These are phyloP conservation scores for Pythium aphanidermatum DNA, from an alignment of 352 stramenopile genomes.

Conservation along the genomic window DNA sequence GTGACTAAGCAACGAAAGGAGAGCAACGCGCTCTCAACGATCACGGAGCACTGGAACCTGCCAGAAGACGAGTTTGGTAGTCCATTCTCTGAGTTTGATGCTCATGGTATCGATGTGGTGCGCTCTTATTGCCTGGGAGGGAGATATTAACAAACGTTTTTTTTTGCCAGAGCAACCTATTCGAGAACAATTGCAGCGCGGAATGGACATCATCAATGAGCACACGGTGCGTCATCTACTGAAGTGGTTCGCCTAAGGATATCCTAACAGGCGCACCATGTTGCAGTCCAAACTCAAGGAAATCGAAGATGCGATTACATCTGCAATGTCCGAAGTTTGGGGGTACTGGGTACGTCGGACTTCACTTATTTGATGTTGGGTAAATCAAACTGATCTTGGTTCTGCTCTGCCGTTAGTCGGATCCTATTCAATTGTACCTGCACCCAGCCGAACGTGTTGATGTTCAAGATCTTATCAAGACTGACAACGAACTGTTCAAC, in stretches of 20 bases:
- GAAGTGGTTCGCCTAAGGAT: too few relatives aligned
- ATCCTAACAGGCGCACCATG: too few relatives aligned
- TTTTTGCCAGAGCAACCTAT: conserved; percentile 82
- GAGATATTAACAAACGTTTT: too few relatives aligned
- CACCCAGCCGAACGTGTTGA: conserved; percentile 82
- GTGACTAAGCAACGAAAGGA: conserved; percentile 59
- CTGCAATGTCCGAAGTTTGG: conserved; percentile 87
- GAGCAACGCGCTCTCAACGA: conserved; percentile 75
- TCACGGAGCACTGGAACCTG: conserved; percentile 85
- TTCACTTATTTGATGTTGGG: neutral
- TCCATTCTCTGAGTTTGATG: conserved; percentile 74
- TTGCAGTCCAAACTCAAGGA: conserved; percentile 77
- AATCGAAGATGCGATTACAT: conserved; percentile 82
- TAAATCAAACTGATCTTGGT: neutral
- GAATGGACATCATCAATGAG: conserved; percentile 82
- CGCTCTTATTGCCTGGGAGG: too few relatives aligned
- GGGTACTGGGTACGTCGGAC: conserved; percentile 68
- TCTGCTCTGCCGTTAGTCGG: conserved; percentile 30
- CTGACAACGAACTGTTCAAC: conserved; percentile 87
- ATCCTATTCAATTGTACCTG: conserved; percentile 78
- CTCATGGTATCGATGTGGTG: too few relatives aligned
- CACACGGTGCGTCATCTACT: conserved; percentile 49
- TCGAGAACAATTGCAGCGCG: conserved; percentile 71
- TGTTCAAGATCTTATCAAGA: conserved; percentile 85
- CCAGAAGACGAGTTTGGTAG: conserved; percentile 72